Evolutionary conservation across 1,284 basidiomycete species (phyloP).

Genomic region (Rhodotorula sp.): DNA sequence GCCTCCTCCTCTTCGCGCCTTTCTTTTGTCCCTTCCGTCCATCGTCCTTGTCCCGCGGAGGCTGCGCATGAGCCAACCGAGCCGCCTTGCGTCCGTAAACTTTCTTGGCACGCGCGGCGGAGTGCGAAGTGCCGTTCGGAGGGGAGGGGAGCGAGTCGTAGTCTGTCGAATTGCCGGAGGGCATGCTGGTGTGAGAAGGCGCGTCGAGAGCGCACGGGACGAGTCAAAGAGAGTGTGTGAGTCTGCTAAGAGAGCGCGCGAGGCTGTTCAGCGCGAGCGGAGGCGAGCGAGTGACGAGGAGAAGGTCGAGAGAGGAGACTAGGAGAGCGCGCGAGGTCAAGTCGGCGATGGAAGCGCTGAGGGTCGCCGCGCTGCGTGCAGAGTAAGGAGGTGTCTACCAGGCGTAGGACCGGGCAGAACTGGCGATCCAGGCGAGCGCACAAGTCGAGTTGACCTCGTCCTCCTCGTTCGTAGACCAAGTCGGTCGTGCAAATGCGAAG

Average conservation of each 20-base stretch:
- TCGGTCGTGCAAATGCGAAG: not conserved
- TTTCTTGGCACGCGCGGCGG: not conserved
- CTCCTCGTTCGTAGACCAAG: not conserved
- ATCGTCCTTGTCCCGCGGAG: not conserved
- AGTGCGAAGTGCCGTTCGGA: not conserved
- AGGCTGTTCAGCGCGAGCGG: not conserved
- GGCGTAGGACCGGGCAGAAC: too few species aligned
- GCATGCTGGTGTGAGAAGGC: not conserved
- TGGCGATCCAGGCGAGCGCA: too few species aligned
- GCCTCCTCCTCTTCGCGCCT: too few species aligned
- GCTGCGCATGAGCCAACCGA: not conserved
- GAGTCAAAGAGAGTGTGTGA: not conserved
- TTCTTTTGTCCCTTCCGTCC: too few species aligned
- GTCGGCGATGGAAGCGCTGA: too few species aligned
- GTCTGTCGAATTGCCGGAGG: not conserved
- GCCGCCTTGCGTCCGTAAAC: conserved; percentile 5
- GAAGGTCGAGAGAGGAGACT: not conserved
- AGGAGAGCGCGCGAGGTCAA: too few species aligned
- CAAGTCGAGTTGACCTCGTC: not conserved
- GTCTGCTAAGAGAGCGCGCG: too few species aligned
- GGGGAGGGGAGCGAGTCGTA: conserved; percentile 20
- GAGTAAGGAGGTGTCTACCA: not conserved
- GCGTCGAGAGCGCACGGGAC: too few species aligned
- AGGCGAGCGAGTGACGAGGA: not conserved
- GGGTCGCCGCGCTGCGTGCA: not conserved